Evolutionary conservation across 768 basidiomycete species (phyloP).

Genomic region (Rhodocollybia butyracea): DNA sequence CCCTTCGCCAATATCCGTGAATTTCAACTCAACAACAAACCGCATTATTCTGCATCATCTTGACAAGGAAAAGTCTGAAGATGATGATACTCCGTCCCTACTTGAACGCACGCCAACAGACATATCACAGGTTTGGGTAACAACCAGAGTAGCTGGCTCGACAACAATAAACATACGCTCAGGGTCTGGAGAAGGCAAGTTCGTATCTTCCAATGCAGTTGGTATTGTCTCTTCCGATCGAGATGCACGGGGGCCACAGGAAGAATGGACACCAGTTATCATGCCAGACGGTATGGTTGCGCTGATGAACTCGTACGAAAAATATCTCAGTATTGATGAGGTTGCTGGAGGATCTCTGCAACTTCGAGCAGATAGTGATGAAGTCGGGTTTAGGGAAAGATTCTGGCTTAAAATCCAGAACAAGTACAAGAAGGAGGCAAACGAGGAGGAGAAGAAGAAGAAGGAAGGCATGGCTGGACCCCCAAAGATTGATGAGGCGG

Average conservation of each 20-base stretch:
- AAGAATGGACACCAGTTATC: constrained; percentile 89
- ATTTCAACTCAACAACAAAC: constrained; percentile 74
- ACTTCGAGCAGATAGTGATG: constrained; percentile 81
- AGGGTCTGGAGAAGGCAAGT: constrained; percentile 86
- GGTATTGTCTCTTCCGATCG: constrained; percentile 81
- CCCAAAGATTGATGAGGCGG: constrained; percentile 64
- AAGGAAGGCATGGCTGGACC: constrained; percentile 50
- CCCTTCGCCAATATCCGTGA: constrained; percentile 71
- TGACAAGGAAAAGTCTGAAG: constrained; percentile 56
- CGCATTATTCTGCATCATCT: constrained; percentile 64
- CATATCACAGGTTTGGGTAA: constrained; percentile 90
- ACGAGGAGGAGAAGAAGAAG: constrained; percentile 74
- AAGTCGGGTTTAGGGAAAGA: constrained; percentile 80
- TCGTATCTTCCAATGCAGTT: constrained; percentile 83
- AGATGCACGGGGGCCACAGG: constrained; percentile 89
- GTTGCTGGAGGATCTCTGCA: constrained; percentile 78
- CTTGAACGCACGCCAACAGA: constrained; percentile 74
- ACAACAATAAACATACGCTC: constrained; percentile 83
- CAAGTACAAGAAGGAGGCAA: constrained; percentile 83
- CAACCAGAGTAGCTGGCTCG: constrained; percentile 81
- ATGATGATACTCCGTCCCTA: constrained; percentile 40
- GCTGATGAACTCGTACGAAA: constrained; percentile 87
- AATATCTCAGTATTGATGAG: constrained; percentile 82
- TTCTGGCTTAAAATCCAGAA: constrained; percentile 90
- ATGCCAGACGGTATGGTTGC: constrained; percentile 80